These are phyloP conservation scores for Boechera retrofracta DNA, from an alignment of 345 rosid genomes.

Conservation along the genomic window DNA sequence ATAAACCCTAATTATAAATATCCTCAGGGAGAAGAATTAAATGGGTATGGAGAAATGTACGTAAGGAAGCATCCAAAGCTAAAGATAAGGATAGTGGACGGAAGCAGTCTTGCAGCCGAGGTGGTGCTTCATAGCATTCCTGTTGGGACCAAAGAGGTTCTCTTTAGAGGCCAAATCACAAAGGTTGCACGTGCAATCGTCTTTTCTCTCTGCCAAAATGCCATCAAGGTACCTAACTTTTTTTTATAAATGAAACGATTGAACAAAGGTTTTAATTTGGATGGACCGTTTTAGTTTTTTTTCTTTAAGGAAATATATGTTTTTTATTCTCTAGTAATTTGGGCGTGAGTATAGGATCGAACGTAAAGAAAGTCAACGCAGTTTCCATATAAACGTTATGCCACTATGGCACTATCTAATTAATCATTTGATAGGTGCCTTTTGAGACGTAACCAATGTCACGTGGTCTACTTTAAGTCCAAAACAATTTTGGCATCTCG, in stretches of 20 bases:
- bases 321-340: background rate
- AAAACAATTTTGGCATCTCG: background rate
- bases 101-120: conserved; percentile 65
- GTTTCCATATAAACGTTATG: background rate
- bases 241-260: background rate
- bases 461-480: conserved; percentile 18
- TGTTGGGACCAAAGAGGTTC: conserved; percentile 54
- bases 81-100: conserved; percentile 67
- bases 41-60: conserved; percentile 56
- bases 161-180: conserved; percentile 52
- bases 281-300: background rate
- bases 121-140: conserved; percentile 63
- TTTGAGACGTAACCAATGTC: conserved; percentile 23
- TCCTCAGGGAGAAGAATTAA: conserved; percentile 60
- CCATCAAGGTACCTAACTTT: conserved; percentile 51
- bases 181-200: conserved; percentile 64
- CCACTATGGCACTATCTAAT: background rate
- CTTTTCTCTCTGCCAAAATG: conserved; percentile 53
- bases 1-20: background rate
- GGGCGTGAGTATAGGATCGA: conserved; percentile 10
- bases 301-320: background rate
- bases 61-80: conserved; percentile 53
- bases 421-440: background rate
- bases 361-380: background rate
- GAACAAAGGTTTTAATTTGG: background rate